A percentile compares a stretch with the other conserved stretches of the same genome.
phyloP scores from a whole-genome alignment of 345 rosid species.

The Toxicodendron radicans region DNA sequence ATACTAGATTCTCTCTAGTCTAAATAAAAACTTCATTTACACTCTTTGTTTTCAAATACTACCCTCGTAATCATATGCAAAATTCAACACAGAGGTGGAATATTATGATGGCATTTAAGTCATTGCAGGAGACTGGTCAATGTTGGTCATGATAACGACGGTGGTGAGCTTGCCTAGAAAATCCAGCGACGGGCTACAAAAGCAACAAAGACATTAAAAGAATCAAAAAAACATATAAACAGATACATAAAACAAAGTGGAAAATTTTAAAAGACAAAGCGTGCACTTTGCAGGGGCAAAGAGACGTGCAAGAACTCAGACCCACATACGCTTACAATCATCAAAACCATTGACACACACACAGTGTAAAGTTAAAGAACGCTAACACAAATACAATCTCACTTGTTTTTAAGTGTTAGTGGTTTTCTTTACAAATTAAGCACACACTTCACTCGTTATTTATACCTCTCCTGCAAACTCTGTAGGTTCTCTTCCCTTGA shows the following conservation, averaged over 20 bases:
- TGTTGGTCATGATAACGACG: slow-evolving; percentile 16
- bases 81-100: no score
- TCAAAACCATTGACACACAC: slow-evolving; percentile 37
- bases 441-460: slow-evolving; percentile 26
- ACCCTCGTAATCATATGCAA: not conserved
- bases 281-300: slow-evolving; percentile 20
- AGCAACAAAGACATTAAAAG: slow-evolving; percentile 14
- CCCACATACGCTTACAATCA: slow-evolving; percentile 43
- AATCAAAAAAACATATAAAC: not conserved
- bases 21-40: no score
- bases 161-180: slow-evolving; percentile 23
- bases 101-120: slow-evolving; percentile 14
- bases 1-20: no score
- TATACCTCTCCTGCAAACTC: slow-evolving; percentile 26
- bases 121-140: slow-evolving; percentile 8
- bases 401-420: slow-evolving; percentile 24
- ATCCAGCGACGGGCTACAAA: slow-evolving; percentile 31
- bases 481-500: slow-evolving; percentile 62
- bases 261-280: slow-evolving; percentile 22
- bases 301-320: slow-evolving; percentile 19
- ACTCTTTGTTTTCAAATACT: not conserved
- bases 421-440: slow-evolving; percentile 18
- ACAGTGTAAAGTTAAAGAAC: slow-evolving; percentile 34
- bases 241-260: not conserved
- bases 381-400: slow-evolving; percentile 27